phyloP scores from a whole-genome alignment of 495 filamentous ascomycete species.

The Extremus antarcticus region DNA sequence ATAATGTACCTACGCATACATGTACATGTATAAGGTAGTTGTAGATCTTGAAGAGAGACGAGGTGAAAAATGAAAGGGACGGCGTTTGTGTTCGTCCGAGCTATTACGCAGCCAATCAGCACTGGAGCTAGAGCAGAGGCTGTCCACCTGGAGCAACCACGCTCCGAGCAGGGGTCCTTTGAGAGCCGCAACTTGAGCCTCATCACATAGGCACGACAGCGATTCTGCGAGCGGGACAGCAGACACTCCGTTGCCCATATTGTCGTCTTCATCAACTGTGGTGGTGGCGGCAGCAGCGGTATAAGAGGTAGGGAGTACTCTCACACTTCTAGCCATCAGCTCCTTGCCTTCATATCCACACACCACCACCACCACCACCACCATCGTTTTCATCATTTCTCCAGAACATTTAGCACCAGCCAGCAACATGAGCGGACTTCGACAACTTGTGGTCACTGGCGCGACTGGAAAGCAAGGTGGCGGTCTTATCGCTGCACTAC shows the following conservation, averaged over 20 bases:
- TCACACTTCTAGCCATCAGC: background rate
- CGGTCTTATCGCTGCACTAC: conserved; percentile 27
- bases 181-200: too few relatives aligned
- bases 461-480: conserved; percentile 36
- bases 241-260: background rate
- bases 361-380: background rate
- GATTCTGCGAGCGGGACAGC: background rate
- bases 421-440: conserved; percentile 11
- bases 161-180: too few relatives aligned
- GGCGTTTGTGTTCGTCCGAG: background rate
- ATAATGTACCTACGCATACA: too few relatives aligned
- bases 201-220: too few relatives aligned
- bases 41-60: background rate
- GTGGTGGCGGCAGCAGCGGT: background rate
- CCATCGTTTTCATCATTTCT: background rate
- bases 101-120: background rate
- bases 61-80: background rate
- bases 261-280: background rate
- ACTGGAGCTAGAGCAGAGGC: background rate
- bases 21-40: too few relatives aligned
- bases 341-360: background rate
- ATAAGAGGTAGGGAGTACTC: too few relatives aligned
- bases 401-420: background rate
- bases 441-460: conserved; percentile 28
- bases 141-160: background rate